Evolutionary conservation across 176 grass and related monocot species (phyloP).

Genomic region (Aegilops longissima): DNA sequence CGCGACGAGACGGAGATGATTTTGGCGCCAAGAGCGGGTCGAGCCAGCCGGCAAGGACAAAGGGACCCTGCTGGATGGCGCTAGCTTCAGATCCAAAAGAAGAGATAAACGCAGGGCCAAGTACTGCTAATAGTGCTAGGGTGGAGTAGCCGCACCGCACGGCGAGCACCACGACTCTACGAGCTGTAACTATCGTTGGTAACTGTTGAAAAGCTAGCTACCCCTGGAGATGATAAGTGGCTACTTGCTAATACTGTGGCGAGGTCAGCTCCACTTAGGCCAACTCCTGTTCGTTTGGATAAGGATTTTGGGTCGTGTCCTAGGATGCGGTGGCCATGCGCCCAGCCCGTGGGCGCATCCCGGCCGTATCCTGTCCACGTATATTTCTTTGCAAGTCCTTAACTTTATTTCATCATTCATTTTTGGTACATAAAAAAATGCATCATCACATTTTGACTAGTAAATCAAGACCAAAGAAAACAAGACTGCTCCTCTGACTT

Average conservation of each 20-base stretch:
- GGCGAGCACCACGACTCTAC: neutral
- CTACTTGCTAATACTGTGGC: neutral
- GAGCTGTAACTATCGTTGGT: neutral
- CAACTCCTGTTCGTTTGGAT: too few species aligned
- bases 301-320: too few species aligned
- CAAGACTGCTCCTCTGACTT: too few species aligned
- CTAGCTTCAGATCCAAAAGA: neutral
- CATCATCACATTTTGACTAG: too few species aligned
- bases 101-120: neutral
- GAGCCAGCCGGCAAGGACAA: neutral
- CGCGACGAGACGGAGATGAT: neutral
- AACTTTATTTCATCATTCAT: too few species aligned
- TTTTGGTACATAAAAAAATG: too few species aligned
- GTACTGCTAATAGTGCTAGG: neutral
- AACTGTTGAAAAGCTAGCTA: neutral
- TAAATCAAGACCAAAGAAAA: too few species aligned
- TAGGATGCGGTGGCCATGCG: too few species aligned
- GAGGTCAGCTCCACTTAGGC: neutral
- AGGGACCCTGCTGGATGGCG: neutral
- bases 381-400: too few species aligned
- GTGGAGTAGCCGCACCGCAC: neutral
- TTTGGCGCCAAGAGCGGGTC: neutral
- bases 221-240: neutral
- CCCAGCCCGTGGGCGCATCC: too few species aligned
- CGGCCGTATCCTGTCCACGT: too few species aligned